Conservation (phyloP, 2,329 filamentous ascomycete genomes). For the Ploettnerulaceae sp. region DNA sequence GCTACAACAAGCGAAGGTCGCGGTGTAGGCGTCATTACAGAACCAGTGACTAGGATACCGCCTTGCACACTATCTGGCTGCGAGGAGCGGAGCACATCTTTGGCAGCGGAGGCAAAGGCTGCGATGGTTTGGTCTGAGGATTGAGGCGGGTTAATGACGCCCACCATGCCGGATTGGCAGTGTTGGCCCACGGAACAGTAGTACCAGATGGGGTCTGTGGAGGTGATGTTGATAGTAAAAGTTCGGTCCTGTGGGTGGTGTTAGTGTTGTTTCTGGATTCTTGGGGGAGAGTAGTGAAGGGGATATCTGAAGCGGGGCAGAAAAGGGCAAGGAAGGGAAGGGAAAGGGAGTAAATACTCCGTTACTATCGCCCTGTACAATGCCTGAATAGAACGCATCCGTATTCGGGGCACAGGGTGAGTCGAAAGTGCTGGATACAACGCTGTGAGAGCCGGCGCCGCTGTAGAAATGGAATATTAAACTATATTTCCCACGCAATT, state of each 20-base stretch:
- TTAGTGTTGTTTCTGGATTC: not conserved
- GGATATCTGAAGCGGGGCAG: not conserved
- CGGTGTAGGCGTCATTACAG: not conserved
- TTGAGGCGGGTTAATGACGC: conserved; percentile 39
- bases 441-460: conserved; percentile 42
- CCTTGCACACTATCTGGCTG: conserved; percentile 14
- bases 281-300: not conserved
- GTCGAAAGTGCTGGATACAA: conserved; percentile 35
- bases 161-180: conserved; percentile 41
- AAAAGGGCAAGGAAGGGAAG: not conserved
- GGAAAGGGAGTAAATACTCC: conserved; percentile 20
- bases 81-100: not conserved
- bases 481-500: too few species aligned
- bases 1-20: too few species aligned
- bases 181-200: conserved; percentile 39
- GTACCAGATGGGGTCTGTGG: conserved; percentile 40
- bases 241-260: conserved; percentile 18
- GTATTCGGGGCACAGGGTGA: conserved; percentile 31
- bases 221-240: conserved; percentile 31
- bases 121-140: conserved; percentile 11
- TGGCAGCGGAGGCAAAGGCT: conserved; percentile 15
- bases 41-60: conserved; percentile 13
- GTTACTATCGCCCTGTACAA: conserved; percentile 10
- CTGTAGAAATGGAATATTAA: conserved; percentile 42
- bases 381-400: conserved; percentile 22